Evolutionary conservation across 2,329 filamentous ascomycete genomes (phyloP).

Genomic region (Colletotrichum sp.): DNA sequence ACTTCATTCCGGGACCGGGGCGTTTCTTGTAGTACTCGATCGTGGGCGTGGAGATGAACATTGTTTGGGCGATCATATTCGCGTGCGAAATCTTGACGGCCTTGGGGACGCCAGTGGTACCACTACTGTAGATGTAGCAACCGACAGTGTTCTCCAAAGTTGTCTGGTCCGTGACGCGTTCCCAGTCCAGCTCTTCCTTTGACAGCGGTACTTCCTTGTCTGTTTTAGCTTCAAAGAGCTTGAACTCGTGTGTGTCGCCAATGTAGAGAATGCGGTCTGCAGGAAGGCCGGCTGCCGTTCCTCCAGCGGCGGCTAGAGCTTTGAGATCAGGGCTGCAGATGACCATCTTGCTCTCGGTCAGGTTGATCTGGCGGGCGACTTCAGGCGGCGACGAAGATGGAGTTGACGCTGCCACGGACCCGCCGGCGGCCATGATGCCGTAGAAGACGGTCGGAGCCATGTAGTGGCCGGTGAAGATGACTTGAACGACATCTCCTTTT

Average conservation of each 20-base stretch:
- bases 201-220: slow-evolving; percentile 37
- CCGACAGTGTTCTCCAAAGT: slow-evolving; percentile 45
- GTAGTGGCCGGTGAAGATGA: slow-evolving; percentile 61
- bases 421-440: slow-evolving; percentile 62
- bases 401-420: slow-evolving; percentile 62
- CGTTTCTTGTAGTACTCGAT: slow-evolving; percentile 32
- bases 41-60: slow-evolving; percentile 32
- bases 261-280: slow-evolving; percentile 30
- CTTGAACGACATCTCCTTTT: slow-evolving; percentile 55
- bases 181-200: slow-evolving; percentile 53
- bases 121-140: slow-evolving; percentile 53
- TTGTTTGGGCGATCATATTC: slow-evolving; percentile 45
- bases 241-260: slow-evolving; percentile 23
- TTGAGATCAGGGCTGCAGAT: slow-evolving; percentile 54
- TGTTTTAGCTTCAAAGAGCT: slow-evolving; percentile 30
- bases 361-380: slow-evolving; percentile 48
- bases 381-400: slow-evolving; percentile 55
- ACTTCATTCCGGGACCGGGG: slow-evolving; percentile 26
- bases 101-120: slow-evolving; percentile 54
- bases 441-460: slow-evolving; percentile 60
- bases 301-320: slow-evolving; percentile 52
- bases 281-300: slow-evolving; percentile 48
- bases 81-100: slow-evolving; percentile 50
- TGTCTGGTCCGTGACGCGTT: slow-evolving; percentile 52
- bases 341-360: slow-evolving; percentile 43